Base-by-base conservation (phyloP, 2,329 filamentous ascomycete genomes). In the Penicillium sp. region DNA sequence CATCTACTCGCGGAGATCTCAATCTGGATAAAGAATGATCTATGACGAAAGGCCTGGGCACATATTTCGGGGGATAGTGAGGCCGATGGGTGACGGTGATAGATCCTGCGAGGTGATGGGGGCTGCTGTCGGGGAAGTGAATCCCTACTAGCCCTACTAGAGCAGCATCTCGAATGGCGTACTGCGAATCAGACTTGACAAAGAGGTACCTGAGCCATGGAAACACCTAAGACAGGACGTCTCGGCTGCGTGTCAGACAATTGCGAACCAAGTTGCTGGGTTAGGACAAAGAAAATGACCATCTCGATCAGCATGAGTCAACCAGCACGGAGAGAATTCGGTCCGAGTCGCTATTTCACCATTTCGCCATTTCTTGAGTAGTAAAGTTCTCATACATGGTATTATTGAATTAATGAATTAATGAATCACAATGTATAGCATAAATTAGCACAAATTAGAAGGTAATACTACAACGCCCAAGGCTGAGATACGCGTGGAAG, bases 231-330 rank as follows among this genome's bases (percentile, higher is more conserved):
- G 18, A 20, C 18, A 20, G 18, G 31, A 16, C 36, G 46, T 51
- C 39, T 50, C 47, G 40, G 55, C 39, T 42, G 50, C 49, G 47
- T 45, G 49, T 49, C 29, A 42, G 40, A 49, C 45, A 46, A 14
- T 9, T 10, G 16, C 32, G 10, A 49, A 47, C 20, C 28, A 40
- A 40, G 44, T 9, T 40, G 5, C 34, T 46, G 35, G 44, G 38
- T 35, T n/a, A 22, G 28, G 32, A 31, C 16, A 45, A 40, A 46
- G 43, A 38, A 32, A 53, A 27, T 38, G 18, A 6, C 26, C 13
- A 44, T 37, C 18, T 40, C 27, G 27, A 42, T 46, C 20, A 31
- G 46, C 9, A 27, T 48, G 44, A 51, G 46, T 56, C 52, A 56
- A 53, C 36, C 49, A 42, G 28, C 31, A 22, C 14, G 14, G 5